phyloP scores from a whole-genome alignment of 495 filamentous ascomycete genomes.

The Tetracladium marchalianum region DNA sequence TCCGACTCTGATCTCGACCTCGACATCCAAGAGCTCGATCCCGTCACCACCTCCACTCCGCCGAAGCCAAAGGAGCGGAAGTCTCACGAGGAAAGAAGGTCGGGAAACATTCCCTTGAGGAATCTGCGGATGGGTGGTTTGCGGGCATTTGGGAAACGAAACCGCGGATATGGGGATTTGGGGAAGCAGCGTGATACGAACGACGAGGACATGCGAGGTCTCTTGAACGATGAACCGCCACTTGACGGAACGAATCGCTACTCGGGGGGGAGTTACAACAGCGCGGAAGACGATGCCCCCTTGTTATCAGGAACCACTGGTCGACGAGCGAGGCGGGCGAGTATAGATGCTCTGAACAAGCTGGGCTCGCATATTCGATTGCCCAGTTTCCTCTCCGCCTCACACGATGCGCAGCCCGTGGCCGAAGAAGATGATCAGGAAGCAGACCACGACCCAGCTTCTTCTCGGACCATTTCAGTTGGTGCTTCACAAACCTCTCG shows the following conservation, averaged over 20 bases:
- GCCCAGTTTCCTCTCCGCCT: slow-evolving; percentile 40
- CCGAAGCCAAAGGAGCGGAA: slow-evolving; percentile 26
- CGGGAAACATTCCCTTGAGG: slow-evolving; percentile 54
- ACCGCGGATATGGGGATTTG: slow-evolving; percentile 46
- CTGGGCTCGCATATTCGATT: slow-evolving; percentile 34
- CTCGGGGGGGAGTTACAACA: slow-evolving; percentile 37
- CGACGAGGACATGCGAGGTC: slow-evolving; percentile 45
- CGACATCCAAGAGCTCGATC: slow-evolving; percentile 58
- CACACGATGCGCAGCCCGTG: slow-evolving; percentile 13
- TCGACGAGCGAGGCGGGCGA: slow-evolving; percentile 19
- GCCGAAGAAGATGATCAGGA: slow-evolving; percentile 24
- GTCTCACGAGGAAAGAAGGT: slow-evolving; percentile 30
- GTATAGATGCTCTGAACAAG: slow-evolving; percentile 25
- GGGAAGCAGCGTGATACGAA: slow-evolving; percentile 41
- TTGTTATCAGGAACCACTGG: slow-evolving; percentile 31
- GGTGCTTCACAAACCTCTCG: slow-evolving; percentile 38
- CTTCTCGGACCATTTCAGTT: slow-evolving; percentile 40
- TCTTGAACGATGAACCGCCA: slow-evolving; percentile 44
- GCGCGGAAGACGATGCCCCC: slow-evolving; percentile 54
- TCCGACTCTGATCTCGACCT: slow-evolving; percentile 58
- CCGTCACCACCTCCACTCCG: slow-evolving; percentile 30
- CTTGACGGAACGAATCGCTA: slow-evolving; percentile 34
- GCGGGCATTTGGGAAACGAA: slow-evolving; percentile 33
- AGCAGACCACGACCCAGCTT: slow-evolving; percentile 43
- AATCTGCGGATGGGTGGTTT: slow-evolving; percentile 53